Conservation (phyloP, 208 protist species). For the Novymonas esmeraldas region DNA sequence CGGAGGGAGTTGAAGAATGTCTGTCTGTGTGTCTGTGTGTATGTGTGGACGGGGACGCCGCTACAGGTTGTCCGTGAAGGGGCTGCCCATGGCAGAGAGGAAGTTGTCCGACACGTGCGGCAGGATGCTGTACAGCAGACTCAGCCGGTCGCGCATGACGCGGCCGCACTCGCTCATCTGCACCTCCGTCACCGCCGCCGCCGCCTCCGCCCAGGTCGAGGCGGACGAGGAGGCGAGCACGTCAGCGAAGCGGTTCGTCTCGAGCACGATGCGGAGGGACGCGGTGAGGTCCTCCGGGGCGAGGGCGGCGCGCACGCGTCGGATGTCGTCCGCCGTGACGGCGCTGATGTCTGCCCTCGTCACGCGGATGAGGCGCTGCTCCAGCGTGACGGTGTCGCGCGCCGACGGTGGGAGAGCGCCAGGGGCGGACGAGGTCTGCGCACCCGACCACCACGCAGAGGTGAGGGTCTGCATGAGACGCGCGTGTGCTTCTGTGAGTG, state of each 20-base stretch:
- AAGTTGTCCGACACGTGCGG: conserved; percentile 63
- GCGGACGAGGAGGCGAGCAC: conserved; percentile 40
- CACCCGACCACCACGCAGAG: too few relatives aligned
- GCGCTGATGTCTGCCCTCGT: conserved; percentile 44
- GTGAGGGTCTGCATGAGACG: too few relatives aligned
- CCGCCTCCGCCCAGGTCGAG: conserved; percentile 42
- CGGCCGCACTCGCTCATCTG: conserved; percentile 24
- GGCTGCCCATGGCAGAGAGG: conserved; percentile 37
- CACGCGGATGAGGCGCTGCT: conserved; percentile 60
- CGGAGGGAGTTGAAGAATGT: too few relatives aligned
- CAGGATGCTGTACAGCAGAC: conserved; percentile 73
- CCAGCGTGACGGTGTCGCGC: too few relatives aligned
- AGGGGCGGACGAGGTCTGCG: too few relatives aligned
- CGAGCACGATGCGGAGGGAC: conserved; percentile 59
- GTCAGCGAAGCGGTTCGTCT: conserved; percentile 73
- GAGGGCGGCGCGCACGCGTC: conserved; percentile 36
- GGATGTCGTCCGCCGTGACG: conserved; percentile 62
- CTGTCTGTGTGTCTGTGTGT: too few relatives aligned
- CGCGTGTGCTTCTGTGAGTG: too few relatives aligned
- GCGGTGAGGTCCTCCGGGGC: conserved; percentile 39
- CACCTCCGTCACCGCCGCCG: conserved; percentile 32
- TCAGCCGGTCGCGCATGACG: conserved; percentile 41
- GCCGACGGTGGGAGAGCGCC: too few relatives aligned
- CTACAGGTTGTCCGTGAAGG: conserved; percentile 7
- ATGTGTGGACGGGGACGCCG: too few relatives aligned